Evolutionary conservation across 306 rosid genomes (phyloP), one percentile per base, ranked within the genome.

Genomic region (Betula pendula): DNA sequence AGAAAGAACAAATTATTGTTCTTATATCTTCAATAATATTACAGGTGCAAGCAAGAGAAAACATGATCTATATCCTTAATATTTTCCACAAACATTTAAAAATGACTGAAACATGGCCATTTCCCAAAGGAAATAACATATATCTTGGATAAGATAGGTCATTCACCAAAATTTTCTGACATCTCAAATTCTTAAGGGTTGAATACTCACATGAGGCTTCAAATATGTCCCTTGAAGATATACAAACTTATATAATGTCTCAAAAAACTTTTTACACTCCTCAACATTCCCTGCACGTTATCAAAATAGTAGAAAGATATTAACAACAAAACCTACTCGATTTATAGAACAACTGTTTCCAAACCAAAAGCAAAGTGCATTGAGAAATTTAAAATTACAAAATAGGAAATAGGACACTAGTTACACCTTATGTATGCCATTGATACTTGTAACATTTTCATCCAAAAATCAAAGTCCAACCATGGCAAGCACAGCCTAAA

Each of bases 201-300:
- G 42, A 50, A 73, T 58, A 90, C 96, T 90, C 86, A 95, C 99
- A 77, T 92, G 93, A 51, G 99, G 97, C 80, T 95, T 95, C 86
- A 92, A 79, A 84, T 88, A 95, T 47, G 97, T 96, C 77, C 96
- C 97, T 84, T 92, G 98, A 75, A 90, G 90, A 88, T 92, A 92
- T 40, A 88, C 94, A 76, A 92, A 89, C 73, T 84, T 84, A 84
- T 95, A 95, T 73, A 95, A 77, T 20, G 94, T 88, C 83, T 78
- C 86, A 62, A 90, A 92, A 84, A 90, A 89, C 77, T 60, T 82
- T 80, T 85, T 90, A 78, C 92, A 93, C 59, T 88, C 98, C 49
- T 89, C 92, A 50, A 85, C 58, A 52, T 88, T 85, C 66, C 98
- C 99, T 95, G 96, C 80, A 67, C 81, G 70, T 59, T 4, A 59